Conservation (phyloP, 2,329 filamentous ascomycete species). For the Pseudocercospora pini-densiflorae region DNA sequence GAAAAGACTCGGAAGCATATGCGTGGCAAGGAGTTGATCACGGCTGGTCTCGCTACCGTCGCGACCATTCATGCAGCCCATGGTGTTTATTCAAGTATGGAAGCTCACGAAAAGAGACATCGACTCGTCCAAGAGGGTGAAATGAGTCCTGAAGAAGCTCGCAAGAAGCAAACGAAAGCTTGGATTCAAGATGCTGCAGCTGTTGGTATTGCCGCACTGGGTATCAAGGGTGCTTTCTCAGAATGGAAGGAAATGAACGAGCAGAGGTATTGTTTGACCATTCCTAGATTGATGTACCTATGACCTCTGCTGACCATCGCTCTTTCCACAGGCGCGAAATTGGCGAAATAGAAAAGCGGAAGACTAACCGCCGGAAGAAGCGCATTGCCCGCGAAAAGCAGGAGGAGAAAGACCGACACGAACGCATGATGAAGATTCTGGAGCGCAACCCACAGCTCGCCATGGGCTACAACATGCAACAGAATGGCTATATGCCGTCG, state of each 20-base stretch:
- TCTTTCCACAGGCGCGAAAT: constrained; percentile 43
- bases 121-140: constrained; percentile 66
- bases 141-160: constrained; percentile 65
- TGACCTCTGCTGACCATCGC: constrained; percentile 28
- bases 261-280: constrained; percentile 55
- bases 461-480: constrained; percentile 32
- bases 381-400: constrained; percentile 48
- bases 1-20: constrained; percentile 66
- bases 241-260: constrained; percentile 72
- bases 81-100: constrained; percentile 65
- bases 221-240: constrained; percentile 67
- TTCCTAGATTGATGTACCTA: constrained; percentile 9
- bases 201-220: constrained; percentile 68
- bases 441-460: constrained; percentile 36
- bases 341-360: constrained; percentile 57
- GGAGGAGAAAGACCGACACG: constrained; percentile 48
- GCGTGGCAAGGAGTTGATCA: constrained; percentile 68
- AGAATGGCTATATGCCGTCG: constrained; percentile 23
- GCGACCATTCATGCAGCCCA: constrained; percentile 73
- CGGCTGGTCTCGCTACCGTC: constrained; percentile 68
- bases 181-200: constrained; percentile 68
- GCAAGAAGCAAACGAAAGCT: constrained; percentile 66
- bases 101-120: constrained; percentile 65
- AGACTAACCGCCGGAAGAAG: constrained; percentile 46
- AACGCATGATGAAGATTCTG: constrained; percentile 42